A percentile compares a stretch with the other conserved stretches of the same genome.
These are phyloP conservation scores for Lagerstroemia speciosa DNA, from an alignment of 345 rosid genomes.

Conservation along the genomic window DNA sequence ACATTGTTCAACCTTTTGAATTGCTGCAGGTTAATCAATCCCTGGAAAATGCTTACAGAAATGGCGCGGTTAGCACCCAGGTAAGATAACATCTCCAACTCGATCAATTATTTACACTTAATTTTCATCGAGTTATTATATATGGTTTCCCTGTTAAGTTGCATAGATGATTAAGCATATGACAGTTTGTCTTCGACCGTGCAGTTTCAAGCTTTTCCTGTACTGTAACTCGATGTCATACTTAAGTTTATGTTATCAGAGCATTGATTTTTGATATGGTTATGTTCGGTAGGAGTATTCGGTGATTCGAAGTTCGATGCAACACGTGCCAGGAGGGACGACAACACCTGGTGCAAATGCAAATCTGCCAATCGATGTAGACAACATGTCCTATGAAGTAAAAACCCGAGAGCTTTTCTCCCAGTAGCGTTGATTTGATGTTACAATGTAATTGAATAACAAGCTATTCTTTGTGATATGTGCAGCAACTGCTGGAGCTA, in stretches of 20 bases:
- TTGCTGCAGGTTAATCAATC: background rate
- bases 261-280: background rate
- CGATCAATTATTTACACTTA: background rate
- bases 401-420: background rate
- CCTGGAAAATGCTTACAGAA: background rate
- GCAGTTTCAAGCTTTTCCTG: background rate
- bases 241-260: background rate
- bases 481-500: conserved; percentile 75
- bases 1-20: no score
- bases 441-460: background rate
- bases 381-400: conserved; percentile 52
- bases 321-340: background rate
- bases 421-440: background rate
- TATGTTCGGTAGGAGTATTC: background rate
- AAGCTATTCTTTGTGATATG: background rate
- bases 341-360: background rate
- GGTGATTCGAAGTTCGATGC: background rate
- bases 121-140: no score
- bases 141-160: background rate
- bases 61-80: background rate
- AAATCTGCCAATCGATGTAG: conserved; percentile 22
- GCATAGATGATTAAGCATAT: background rate
- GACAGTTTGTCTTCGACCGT: background rate
- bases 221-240: background rate
- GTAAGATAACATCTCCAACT: background rate